Evolutionary conservation across 768 basidiomycete species (phyloP), one percentile per base, ranked within the genome.

Genomic region (Heimioporus sp.): DNA sequence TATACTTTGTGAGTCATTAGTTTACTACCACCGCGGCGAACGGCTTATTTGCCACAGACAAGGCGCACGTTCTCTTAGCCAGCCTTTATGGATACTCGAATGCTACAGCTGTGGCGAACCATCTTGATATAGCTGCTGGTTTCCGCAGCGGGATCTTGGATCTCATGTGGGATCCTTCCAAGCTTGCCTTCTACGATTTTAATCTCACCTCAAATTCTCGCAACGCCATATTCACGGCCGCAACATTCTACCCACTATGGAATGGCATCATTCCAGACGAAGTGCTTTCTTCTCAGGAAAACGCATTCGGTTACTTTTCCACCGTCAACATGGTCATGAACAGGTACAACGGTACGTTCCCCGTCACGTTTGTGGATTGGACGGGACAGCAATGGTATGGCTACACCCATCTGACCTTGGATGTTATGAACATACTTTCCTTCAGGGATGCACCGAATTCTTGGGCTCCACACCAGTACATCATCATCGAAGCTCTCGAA

Each of bases 171-270:
- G 89, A 96, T 64, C 57, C 82, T 0, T 69, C 73, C 9, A 90
- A 88, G 74, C 74, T 92, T n/a, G 87, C 87, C 0, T 96, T 95
- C 71, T 95, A 95, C 62, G 94, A 96, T 68, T 97, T 89, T 71
- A 91, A 92, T 66, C 68, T 86, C 37, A 85, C 81, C 8, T 78
- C 84, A 2, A 83, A 85, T 46, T 64, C 79, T 13, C 82, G 87
- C 46, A 85, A 82, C 60, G 68, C 59, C 43, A 64, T 91, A 30
- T 93, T 86, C 72, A 82, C 82, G 17, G 77, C 72, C 3, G 93
- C 90, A 2, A 83, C 80, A 1, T 93, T 84, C 73, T 92, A 92
- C 66, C 90, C 94, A 0, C 74, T 87, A 44, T 97, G 93, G 95
- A 85, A 79, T 46, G 87, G 83, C 15, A 93, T 98, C 61, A 74